A percentile compares a stretch with the other conserved stretches of the same genome.
phyloP scores from a whole-genome alignment of 495 filamentous ascomycete species.

The Talaromyces liani region DNA sequence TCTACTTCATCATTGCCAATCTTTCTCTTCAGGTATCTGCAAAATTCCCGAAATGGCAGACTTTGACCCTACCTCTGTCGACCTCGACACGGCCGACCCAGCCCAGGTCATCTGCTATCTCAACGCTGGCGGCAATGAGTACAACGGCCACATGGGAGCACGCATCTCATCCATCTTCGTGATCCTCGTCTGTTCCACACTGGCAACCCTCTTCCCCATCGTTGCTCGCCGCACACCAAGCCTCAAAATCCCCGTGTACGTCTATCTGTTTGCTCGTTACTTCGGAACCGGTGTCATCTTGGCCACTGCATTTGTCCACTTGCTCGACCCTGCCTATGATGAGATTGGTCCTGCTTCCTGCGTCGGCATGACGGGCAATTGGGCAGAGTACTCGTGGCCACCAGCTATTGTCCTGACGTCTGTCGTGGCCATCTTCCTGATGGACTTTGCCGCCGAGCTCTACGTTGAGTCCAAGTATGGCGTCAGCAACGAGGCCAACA shows the following conservation, averaged over 20 bases:
- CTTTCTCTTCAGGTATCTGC: background rate
- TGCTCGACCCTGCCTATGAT: conserved; percentile 45
- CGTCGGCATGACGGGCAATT: conserved; percentile 46
- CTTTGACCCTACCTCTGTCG: conserved; percentile 33
- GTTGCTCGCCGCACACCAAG: conserved; percentile 46
- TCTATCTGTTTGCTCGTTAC: conserved; percentile 69
- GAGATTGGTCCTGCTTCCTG: conserved; percentile 46
- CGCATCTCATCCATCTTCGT: conserved; percentile 40
- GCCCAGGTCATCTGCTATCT: conserved; percentile 31
- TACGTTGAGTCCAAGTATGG: conserved; percentile 47
- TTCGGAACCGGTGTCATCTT: conserved; percentile 68
- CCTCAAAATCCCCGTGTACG: conserved; percentile 53
- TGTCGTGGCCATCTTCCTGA: conserved; percentile 30
- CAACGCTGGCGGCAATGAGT: conserved; percentile 28
- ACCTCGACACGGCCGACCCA: conserved; percentile 27
- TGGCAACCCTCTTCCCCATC: conserved; percentile 57
- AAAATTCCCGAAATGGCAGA: conserved; percentile 2
- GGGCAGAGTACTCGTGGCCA: conserved; percentile 38
- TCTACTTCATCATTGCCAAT: background rate
- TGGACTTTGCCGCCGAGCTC: conserved; percentile 41
- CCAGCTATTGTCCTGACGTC: conserved; percentile 32
- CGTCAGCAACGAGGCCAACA: conserved; percentile 26
- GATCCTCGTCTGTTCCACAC: conserved; percentile 29
- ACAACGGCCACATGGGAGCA: conserved; percentile 34
- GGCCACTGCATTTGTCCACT: conserved; percentile 58